Conservation (phyloP, 1,139 yeast species). For the Spathaspora sp. region DNA sequence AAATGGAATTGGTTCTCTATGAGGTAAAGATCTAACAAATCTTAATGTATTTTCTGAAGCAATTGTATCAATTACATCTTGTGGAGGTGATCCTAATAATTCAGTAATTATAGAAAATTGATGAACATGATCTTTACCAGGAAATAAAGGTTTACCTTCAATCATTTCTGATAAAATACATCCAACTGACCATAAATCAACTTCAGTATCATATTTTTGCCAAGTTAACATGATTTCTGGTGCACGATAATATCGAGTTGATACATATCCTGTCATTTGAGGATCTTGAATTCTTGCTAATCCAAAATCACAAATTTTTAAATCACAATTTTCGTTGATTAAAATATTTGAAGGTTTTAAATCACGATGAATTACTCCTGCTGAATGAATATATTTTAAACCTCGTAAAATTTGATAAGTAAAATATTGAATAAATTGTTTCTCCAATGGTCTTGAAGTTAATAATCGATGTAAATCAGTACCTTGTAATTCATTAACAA, state of each 20-base stretch:
- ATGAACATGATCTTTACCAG: slow-evolving; percentile 98
- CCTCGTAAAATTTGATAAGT: slow-evolving; percentile 93
- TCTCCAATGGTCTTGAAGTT: slow-evolving; percentile 91
- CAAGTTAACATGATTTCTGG: slow-evolving; percentile 99
- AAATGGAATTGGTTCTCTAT: slow-evolving; percentile 87
- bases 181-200: slow-evolving; percentile 99
- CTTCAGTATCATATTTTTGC: slow-evolving; percentile 99
- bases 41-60: slow-evolving; percentile 93
- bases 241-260: slow-evolving; percentile 95
- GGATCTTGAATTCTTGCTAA: slow-evolving; percentile 97
- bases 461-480: slow-evolving; percentile 90
- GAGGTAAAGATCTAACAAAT: slow-evolving; percentile 91
- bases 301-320: slow-evolving; percentile 96
- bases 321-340: slow-evolving; percentile 92
- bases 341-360: slow-evolving; percentile 90
- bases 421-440: slow-evolving; percentile 94
- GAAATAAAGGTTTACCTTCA: slow-evolving; percentile 97
- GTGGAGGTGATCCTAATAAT: slow-evolving; percentile 93
- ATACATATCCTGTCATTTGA: slow-evolving; percentile 98
- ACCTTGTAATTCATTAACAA: slow-evolving; percentile 95
- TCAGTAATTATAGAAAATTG: slow-evolving; percentile 97
- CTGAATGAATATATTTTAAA: slow-evolving; percentile 91
- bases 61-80: slow-evolving; percentile 92
- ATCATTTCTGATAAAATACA: slow-evolving; percentile 98
- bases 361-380: slow-evolving; percentile 96